A percentile compares a stretch with the other conserved stretches of the same genome.
These are phyloP conservation scores for Microcyclosporella mali DNA, from an alignment of 2,329 filamentous ascomycete genomes.

Conservation along the genomic window DNA sequence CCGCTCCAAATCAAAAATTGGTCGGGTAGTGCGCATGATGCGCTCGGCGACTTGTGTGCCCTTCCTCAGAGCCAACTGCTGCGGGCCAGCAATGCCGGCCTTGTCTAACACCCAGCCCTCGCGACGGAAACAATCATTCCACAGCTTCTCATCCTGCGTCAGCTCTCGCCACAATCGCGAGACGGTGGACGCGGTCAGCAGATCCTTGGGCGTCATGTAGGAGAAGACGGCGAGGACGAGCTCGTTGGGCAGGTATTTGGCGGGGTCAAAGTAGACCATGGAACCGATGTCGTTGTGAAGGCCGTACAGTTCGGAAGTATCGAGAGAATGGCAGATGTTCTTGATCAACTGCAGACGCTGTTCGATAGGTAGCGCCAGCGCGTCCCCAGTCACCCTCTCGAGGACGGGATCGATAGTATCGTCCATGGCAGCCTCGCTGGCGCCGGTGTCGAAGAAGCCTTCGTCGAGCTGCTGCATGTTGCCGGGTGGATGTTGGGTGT, in stretches of 20 bases:
- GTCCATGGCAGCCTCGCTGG: conserved; percentile 31
- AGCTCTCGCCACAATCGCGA: conserved; percentile 77
- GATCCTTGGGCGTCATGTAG: conserved; percentile 73
- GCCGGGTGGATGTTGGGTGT: too few relatives aligned
- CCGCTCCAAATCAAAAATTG: conserved; percentile 32
- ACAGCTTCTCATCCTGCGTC: conserved; percentile 75
- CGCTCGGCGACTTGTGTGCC: conserved; percentile 32
- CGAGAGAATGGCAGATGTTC: conserved; percentile 13
- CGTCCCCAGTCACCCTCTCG: too few relatives aligned
- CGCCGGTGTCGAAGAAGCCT: conserved; percentile 71
- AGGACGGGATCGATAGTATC: not conserved
- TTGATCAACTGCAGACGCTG: conserved; percentile 3
- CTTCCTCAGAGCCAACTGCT: conserved; percentile 14
- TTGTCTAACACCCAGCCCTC: conserved; percentile 65
- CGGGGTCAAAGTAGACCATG: conserved; percentile 76
- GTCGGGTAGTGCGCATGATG: conserved; percentile 56
- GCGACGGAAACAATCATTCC: conserved; percentile 73
- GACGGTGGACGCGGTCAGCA: conserved; percentile 71
- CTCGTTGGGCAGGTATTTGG: conserved; percentile 77
- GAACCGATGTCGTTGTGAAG: conserved; percentile 47
- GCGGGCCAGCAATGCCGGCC: conserved; percentile 20
- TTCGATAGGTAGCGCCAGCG: too few relatives aligned
- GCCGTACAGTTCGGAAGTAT: conserved; percentile 12
- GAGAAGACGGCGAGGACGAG: conserved; percentile 85
- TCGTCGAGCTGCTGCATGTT: conserved; percentile 56